A percentile compares a stretch with the other conserved stretches of the same genome.
Conservation (phyloP, 768 basidiomycete species). For the Crepidotus variabilis region DNA sequence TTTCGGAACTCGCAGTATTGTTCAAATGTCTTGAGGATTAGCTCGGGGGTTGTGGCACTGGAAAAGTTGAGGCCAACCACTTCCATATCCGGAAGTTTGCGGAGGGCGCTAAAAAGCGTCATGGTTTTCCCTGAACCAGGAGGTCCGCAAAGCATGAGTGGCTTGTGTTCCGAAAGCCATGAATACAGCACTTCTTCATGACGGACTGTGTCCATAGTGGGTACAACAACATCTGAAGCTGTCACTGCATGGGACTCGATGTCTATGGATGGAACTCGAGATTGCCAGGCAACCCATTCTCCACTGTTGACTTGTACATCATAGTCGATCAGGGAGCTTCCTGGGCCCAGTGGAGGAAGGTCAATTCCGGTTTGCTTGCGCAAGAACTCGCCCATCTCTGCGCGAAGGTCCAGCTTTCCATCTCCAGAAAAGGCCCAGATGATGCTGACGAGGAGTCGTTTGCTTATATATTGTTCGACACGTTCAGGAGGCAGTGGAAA, state of each 20-base stretch:
- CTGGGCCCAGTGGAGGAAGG: slow-evolving; percentile 69
- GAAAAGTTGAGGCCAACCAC: slow-evolving; percentile 99
- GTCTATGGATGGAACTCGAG: slow-evolving; percentile 89
- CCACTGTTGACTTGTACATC: slow-evolving; percentile 86
- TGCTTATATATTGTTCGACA: slow-evolving; percentile 87
- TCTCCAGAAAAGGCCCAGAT: slow-evolving; percentile 99
- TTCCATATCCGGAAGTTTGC: slow-evolving; percentile 98
- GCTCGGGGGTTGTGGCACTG: slow-evolving; percentile 95
- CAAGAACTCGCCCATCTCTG: slow-evolving; percentile 86
- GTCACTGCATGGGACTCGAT: slow-evolving; percentile 97
- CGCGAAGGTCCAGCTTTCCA: slow-evolving; percentile 84
- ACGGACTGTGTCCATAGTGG: slow-evolving; percentile 96
- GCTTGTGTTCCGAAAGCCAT: slow-evolving; percentile 98
- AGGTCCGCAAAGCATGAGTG: slow-evolving; percentile 96
- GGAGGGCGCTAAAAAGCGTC: slow-evolving; percentile 96
- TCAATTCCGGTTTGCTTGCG: slow-evolving; percentile 86
- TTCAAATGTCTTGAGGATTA: slow-evolving; percentile 98
- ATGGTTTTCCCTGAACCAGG: slow-evolving; percentile 99
- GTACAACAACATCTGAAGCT: slow-evolving; percentile 94
- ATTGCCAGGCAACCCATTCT: slow-evolving; percentile 91
- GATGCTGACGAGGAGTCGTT: slow-evolving; percentile 85
- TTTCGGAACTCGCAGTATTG: slow-evolving; percentile 99
- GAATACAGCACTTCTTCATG: slow-evolving; percentile 99
- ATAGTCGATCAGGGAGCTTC: slow-evolving; percentile 88
- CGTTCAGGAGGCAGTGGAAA: slow-evolving; percentile 86